phyloP scores from a whole-genome alignment of 805 yeast genomes.

The Metschnikowia kofuensis region DNA sequence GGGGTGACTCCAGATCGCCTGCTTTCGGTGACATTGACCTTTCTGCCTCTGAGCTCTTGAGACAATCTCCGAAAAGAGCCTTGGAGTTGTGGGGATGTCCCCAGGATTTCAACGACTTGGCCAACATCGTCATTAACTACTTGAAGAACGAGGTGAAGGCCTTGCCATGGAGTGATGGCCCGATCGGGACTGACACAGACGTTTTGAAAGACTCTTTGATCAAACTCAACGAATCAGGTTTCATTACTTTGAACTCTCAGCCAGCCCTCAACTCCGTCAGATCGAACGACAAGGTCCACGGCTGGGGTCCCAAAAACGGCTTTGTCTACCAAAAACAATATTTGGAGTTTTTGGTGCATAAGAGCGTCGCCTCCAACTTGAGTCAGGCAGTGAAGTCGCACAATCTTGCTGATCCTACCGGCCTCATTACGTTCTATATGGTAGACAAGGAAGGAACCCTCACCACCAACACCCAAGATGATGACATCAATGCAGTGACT shows the following conservation, averaged over 20 bases:
- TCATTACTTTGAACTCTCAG: slow-evolving; percentile 87
- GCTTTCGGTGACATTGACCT: slow-evolving; percentile 91
- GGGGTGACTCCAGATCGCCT: slow-evolving; percentile 98
- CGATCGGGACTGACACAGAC: slow-evolving; percentile 72
- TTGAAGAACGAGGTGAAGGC: slow-evolving; percentile 67
- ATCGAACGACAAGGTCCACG: slow-evolving; percentile 69
- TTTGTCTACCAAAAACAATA: slow-evolving; percentile 94
- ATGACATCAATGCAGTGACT: slow-evolving; percentile 89
- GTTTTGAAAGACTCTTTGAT: slow-evolving; percentile 58
- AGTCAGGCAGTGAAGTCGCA: slow-evolving; percentile 41
- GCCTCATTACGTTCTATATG: slow-evolving; percentile 71
- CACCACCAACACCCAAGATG: slow-evolving; percentile 65
- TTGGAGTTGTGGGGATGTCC: slow-evolving; percentile 90
- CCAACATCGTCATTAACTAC: slow-evolving; percentile 63
- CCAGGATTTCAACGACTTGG: slow-evolving; percentile 52
- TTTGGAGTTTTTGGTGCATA: slow-evolving; percentile 78
- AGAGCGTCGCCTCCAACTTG: slow-evolving; percentile 36
- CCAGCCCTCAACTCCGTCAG: slow-evolving; percentile 82
- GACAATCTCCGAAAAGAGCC: slow-evolving; percentile 80
- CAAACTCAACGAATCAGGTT: slow-evolving; percentile 61
- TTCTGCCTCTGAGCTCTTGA: slow-evolving; percentile 72
- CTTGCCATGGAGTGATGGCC: slow-evolving; percentile 95
- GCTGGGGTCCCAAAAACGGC: slow-evolving; percentile 96
- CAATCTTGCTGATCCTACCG: slow-evolving; percentile 37
- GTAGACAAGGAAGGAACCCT: slow-evolving; percentile 59